These are phyloP conservation scores for Backusella psychrophila DNA, from an alignment of 192 early-diverging fungal genomes.

Conservation along the genomic window DNA sequence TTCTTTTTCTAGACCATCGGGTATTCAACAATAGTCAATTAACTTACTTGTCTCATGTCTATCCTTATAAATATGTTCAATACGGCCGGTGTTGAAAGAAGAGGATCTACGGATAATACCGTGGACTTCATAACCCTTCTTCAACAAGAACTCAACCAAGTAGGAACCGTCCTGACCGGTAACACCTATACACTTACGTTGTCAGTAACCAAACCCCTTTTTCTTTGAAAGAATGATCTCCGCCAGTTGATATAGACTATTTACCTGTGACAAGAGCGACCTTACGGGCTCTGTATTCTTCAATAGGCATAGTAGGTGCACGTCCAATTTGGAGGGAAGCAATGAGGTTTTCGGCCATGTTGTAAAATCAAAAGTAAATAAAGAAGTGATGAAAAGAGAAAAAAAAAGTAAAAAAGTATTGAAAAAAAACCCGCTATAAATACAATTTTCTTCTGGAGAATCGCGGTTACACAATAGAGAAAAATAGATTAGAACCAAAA, in stretches of 20 bases:
- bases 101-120: constrained; percentile 81
- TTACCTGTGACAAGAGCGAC: constrained; percentile 63
- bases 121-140: constrained; percentile 77
- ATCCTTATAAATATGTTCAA: constrained; percentile 77
- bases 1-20: background rate
- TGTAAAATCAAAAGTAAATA: background rate
- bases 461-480: background rate
- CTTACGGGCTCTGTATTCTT: constrained; percentile 58
- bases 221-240: background rate
- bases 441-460: background rate
- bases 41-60: constrained; percentile 56
- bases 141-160: constrained; percentile 67
- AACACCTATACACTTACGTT: constrained; percentile 51
- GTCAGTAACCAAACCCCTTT: background rate
- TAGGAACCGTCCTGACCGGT: constrained; percentile 84
- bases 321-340: constrained; percentile 4
- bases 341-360: background rate
- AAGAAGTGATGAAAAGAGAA: background rate
- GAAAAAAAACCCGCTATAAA: background rate
- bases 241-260: background rate
- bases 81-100: constrained; percentile 81
- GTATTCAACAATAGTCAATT: constrained; percentile 1
- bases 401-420: background rate
- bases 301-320: constrained; percentile 26
- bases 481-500: background rate